phyloP scores from a whole-genome alignment of 2,329 filamentous ascomycete species.

The Colletotrichum cuscutae region DNA sequence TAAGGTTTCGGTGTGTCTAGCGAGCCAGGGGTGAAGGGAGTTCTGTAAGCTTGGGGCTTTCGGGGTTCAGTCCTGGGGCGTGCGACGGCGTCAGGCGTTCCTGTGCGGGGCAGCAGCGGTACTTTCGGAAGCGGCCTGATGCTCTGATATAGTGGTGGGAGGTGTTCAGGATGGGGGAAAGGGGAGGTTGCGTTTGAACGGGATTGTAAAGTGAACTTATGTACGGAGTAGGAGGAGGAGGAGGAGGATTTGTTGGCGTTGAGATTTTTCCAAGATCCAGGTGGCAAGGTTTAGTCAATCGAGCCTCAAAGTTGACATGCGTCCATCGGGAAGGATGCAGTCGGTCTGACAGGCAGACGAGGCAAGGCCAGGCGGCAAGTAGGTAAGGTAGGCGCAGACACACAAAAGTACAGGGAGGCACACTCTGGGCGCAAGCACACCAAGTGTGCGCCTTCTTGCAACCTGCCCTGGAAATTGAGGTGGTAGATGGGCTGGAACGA shows the following conservation, averaged over 20 bases:
- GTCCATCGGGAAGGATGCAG: not conserved
- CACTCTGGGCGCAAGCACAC: not conserved
- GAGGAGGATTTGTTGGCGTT: not conserved
- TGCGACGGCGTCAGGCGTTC: slow-evolving; percentile 3
- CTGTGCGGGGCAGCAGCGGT: slow-evolving; percentile 27
- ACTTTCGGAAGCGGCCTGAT: slow-evolving; percentile 2
- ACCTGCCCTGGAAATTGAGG: not conserved
- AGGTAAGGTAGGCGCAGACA: not conserved
- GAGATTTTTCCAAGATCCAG: not conserved
- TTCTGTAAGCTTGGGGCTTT: not conserved
- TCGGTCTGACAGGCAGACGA: not conserved
- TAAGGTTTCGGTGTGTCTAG: slow-evolving; percentile 30
- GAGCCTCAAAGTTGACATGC: not conserved
- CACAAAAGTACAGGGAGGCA: not conserved
- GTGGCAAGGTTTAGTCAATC: not conserved
- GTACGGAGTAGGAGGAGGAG: not conserved
- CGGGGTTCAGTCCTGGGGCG: slow-evolving; percentile 5
- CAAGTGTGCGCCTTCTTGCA: not conserved
- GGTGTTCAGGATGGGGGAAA: not conserved
- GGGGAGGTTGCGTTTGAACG: not conserved
- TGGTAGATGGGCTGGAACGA: not conserved
- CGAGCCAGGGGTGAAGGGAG: slow-evolving; percentile 7
- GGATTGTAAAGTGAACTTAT: not conserved
- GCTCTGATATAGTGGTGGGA: not conserved
- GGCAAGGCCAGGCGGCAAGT: not conserved